Evolutionary conservation across 768 basidiomycete species (phyloP).

Genomic region (Termitomyces sp.): DNA sequence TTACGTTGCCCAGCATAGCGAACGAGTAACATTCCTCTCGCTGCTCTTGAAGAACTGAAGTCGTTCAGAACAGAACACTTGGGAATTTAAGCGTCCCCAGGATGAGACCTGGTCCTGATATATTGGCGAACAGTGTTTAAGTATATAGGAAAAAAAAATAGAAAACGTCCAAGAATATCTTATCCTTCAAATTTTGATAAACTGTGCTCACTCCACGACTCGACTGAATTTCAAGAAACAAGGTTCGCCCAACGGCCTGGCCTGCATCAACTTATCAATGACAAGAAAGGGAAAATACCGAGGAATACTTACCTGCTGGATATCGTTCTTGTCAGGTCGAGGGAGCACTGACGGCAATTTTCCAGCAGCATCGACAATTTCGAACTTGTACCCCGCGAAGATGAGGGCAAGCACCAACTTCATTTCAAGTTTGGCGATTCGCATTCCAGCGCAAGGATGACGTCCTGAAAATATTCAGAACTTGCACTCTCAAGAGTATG

Average conservation of each 20-base stretch:
- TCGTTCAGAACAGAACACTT: too few relatives aligned
- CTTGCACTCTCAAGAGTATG: neutral
- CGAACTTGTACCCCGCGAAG: constrained; percentile 29
- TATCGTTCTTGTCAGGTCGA: constrained; percentile 28
- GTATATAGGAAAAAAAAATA: neutral
- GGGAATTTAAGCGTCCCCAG: too few relatives aligned
- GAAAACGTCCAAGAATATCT: too few relatives aligned
- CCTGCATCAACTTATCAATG: constrained; percentile 9
- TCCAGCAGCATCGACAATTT: constrained; percentile 28
- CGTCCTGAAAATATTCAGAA: constrained; percentile 20
- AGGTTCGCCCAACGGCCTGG: constrained; percentile 23
- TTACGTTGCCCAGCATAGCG: too few relatives aligned
- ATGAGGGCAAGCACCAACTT: constrained; percentile 32
- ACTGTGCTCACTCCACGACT: neutral
- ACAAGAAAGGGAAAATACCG: neutral
- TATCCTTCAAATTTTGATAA: neutral
- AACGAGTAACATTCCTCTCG: too few relatives aligned
- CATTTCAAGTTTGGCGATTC: constrained; percentile 35
- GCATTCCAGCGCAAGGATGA: constrained; percentile 36
- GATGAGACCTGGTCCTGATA: too few relatives aligned
- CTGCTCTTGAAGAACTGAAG: too few relatives aligned
- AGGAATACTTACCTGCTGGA: constrained; percentile 20
- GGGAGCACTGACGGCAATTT: constrained; percentile 22
- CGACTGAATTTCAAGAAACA: constrained; percentile 23
- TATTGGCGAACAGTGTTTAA: too few relatives aligned